Base-by-base conservation (phyloP, 345 rosid genomes). In the Arabidopsis arenosa region DNA sequence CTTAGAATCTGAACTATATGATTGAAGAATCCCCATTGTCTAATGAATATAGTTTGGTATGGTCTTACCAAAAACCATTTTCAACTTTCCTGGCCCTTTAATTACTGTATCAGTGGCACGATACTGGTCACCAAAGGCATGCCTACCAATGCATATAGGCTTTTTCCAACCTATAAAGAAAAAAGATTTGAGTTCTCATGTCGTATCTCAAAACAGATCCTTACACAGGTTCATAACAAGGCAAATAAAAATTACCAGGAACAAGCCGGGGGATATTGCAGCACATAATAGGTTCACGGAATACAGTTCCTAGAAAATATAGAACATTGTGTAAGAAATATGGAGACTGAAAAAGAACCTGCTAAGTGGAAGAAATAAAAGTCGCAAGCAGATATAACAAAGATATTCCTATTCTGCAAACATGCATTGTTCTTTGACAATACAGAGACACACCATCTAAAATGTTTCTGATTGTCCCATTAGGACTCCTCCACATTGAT, bases 61-160 rank as follows among this genome's bases (percentile, higher is more conserved):
- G 76, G 83, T 74, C 91, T 84, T 78, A 95, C 97, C 96, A 73
- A 87, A 95, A 72, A 90, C 83, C 93, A 95, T 87, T 87, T 89
- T 95, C 68, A 95, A 90, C 82, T 90, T 95, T 79, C 99, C 97
- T 57, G 99, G 96, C 74, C 89, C 97, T 68, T 80, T 78, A 72
- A 95, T 85, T 32, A 92, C 59, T 0, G 84, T 23, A 67, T 92
- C 97, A 18, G 97, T 90, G 61, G 97, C 99, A 70, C 97, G 91
- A 80, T 90, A 95, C 78, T 95, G 99, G 88, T 95, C 99, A 35
- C 97, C 99, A 82, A 95, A 95, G 78, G 97, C 99, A 88, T 95
- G 99, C 74, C 99, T 89, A 70, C 99, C 99, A 77, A 92, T 90
- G 78, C 99, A 95, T 79, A 95, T 92, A 58, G 99, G 93, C 75